Evolutionary conservation across 306 rosid genomes (phyloP).

Genomic region (Malus sieversii): DNA sequence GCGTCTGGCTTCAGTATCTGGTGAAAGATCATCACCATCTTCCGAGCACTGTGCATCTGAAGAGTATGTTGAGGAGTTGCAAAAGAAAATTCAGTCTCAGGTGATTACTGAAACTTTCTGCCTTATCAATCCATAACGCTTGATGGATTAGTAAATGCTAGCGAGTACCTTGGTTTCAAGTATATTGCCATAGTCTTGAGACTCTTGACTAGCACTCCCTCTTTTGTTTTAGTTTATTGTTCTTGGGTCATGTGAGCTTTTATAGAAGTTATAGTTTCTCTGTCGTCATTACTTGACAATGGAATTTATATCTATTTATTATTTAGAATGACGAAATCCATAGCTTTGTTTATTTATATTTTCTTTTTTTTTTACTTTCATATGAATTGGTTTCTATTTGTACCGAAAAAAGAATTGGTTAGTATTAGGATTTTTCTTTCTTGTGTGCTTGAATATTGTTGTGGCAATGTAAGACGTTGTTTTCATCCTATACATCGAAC

Average conservation of each 20-base stretch:
- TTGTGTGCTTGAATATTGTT: neutral
- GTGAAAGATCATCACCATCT: constrained; percentile 31
- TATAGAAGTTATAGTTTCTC: neutral
- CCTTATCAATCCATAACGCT: constrained; percentile 6
- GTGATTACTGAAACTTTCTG: constrained; percentile 26
- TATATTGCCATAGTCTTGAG: neutral
- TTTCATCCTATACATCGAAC: constrained; percentile 11
- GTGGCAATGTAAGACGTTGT: neutral
- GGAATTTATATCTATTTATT: neutral
- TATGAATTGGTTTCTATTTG: neutral
- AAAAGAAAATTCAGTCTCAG: constrained; percentile 86
- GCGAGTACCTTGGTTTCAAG: neutral
- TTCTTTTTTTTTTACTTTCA: neutral
- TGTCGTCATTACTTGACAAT: neutral
- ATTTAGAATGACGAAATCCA: neutral
- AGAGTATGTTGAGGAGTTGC: constrained; percentile 55
- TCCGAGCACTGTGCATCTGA: constrained; percentile 41
- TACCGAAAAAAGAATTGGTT: neutral
- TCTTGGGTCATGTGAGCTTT: neutral
- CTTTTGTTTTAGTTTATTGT: neutral
- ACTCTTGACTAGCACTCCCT: neutral
- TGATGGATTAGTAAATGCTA: neutral
- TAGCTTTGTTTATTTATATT: neutral
- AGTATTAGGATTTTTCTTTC: neutral
- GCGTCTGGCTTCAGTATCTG: constrained; percentile 37